Conservation (phyloP, 768 basidiomycete species). For the Tylopilus plumbeoviolaceoides region DNA sequence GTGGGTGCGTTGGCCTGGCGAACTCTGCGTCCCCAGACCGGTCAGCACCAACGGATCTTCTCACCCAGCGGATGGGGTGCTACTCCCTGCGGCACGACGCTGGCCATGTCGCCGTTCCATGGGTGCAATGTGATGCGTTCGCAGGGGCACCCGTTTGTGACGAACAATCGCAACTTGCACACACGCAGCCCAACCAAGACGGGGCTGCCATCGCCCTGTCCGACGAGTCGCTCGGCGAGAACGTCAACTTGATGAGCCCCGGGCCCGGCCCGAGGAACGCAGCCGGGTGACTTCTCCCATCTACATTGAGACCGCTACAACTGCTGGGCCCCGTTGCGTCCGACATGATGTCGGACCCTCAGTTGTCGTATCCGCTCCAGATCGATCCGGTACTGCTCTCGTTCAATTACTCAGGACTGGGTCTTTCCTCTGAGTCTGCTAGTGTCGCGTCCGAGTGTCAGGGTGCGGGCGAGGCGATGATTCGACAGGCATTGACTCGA, state of each 20-base stretch:
- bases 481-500: too few relatives aligned
- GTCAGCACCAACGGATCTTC: neutral
- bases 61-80: conserved; percentile 2
- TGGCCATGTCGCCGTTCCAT: neutral
- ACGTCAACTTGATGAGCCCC: conserved; percentile 7
- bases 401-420: conserved; percentile 8
- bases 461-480: neutral
- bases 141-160: neutral
- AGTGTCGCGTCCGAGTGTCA: too few relatives aligned
- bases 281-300: conserved; percentile 18
- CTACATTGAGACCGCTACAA: conserved; percentile 18
- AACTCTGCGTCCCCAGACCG: conserved; percentile 1
- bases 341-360: neutral
- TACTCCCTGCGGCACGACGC: neutral
- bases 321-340: conserved; percentile 11
- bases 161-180: neutral
- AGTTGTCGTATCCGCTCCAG: conserved; percentile 6
- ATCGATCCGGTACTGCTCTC: conserved; percentile 29
- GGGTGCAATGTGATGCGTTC: neutral
- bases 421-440: neutral
- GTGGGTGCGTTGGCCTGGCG: neutral
- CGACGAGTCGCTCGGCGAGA: conserved; percentile 15
- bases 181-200: neutral
- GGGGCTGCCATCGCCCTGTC: conserved; percentile 16
- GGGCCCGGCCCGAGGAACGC: neutral